Evolutionary conservation across 495 filamentous ascomycete species (phyloP).

Genomic region (Tuber magnatum): DNA sequence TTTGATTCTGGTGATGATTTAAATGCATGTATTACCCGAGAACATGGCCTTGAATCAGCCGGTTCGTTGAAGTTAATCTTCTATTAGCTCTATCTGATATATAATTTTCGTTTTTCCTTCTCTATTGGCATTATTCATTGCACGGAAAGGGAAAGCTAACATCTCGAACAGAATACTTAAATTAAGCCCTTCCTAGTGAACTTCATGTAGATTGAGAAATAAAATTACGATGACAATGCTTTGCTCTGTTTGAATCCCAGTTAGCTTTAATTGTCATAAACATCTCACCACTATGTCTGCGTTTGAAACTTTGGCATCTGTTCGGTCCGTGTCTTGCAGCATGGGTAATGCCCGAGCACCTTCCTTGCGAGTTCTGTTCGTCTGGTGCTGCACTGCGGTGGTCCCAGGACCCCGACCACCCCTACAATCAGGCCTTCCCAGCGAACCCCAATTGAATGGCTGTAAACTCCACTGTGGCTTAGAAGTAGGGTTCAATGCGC

Average conservation of each 20-base stretch:
- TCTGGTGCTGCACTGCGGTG: background rate
- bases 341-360: background rate
- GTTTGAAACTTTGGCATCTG: background rate
- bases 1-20: conserved; percentile 32
- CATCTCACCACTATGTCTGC: background rate
- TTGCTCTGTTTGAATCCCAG: background rate
- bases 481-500: background rate
- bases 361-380: background rate
- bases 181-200: background rate
- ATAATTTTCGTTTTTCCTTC: background rate
- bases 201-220: background rate
- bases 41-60: conserved; percentile 31
- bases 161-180: background rate
- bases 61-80: conserved; percentile 30
- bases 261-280: background rate
- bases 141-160: background rate
- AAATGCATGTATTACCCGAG: conserved; percentile 39
- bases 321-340: background rate
- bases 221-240: background rate
- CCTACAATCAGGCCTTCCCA: background rate
- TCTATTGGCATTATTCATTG: background rate
- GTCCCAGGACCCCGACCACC: background rate
- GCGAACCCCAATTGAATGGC: background rate
- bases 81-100: conserved; percentile 6
- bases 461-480: background rate